Percentiles rank a stretch among this genome's conserved stretches.
These are phyloP conservation scores for Cavenderia fasciculata DNA, from an alignment of 78 protist genomes.

Conservation along the genomic window DNA sequence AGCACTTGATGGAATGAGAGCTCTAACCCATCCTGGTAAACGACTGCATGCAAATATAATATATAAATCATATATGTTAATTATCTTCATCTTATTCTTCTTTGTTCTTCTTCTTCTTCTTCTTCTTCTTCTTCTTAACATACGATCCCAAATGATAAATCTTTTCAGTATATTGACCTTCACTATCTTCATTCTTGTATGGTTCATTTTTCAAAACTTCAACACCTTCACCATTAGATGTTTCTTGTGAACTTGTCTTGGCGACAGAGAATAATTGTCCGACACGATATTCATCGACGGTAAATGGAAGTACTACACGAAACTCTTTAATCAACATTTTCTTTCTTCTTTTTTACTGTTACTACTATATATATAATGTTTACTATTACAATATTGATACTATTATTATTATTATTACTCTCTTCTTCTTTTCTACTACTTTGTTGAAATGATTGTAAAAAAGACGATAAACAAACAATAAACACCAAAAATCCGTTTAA, in stretches of 20 bases:
- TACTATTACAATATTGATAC: no score
- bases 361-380: no score
- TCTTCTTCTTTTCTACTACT: no score
- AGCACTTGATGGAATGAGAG: conserved; percentile 83
- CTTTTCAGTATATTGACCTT: conserved; percentile 91
- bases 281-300: conserved; percentile 83
- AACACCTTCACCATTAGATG: conserved; percentile 88
- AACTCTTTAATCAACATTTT: conserved; percentile 56
- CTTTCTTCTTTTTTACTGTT: neutral
- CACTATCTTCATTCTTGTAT: conserved; percentile 55
- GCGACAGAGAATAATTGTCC: conserved; percentile 87
- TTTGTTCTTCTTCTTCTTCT: neutral
- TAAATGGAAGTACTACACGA: conserved; percentile 71
- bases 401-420: no score
- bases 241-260: conserved; percentile 72
- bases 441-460: no score
- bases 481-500: no score
- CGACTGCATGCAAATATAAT: neutral
- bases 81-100: neutral
- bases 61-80: neutral
- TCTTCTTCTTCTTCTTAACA: neutral
- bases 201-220: conserved; percentile 89
- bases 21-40: conserved; percentile 81
- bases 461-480: no score
- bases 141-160: conserved; percentile 76